Evolutionary conservation across 257 asterid species (phyloP).

Genomic region (Solanum etuberosum): DNA sequence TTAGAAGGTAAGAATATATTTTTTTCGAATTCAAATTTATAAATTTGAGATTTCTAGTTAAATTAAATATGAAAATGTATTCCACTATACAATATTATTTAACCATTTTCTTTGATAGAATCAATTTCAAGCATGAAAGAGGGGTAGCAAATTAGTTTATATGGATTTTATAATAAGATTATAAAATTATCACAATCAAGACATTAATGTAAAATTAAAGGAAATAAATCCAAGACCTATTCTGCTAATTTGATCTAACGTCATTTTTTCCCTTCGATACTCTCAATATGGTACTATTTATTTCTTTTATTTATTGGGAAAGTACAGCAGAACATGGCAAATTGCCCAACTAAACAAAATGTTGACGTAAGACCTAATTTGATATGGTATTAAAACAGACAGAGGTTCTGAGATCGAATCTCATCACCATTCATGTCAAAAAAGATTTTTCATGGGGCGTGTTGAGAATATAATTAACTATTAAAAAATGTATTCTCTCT

Average conservation of each 20-base stretch:
- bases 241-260: not conserved
- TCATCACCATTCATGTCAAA: too few relatives aligned
- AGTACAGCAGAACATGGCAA: not conserved
- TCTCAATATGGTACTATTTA: not conserved
- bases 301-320: not conserved
- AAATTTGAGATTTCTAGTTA: too few relatives aligned
- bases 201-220: not conserved
- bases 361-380: fast-evolving
- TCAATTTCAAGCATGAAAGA: not conserved
- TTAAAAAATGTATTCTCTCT: fast-evolving
- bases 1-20: too few relatives aligned
- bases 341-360: not conserved
- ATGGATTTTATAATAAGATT: not conserved
- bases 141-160: not conserved
- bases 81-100: not conserved
- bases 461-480: too few relatives aligned
- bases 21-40: not conserved
- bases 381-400: fast-evolving
- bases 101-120: not conserved
- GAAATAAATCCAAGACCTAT: not conserved
- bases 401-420: fast-evolving
- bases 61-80: not conserved
- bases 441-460: too few relatives aligned
- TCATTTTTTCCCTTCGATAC: not conserved
- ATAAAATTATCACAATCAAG: not conserved